Percentiles rank a stretch among this genome's conserved stretches.
Evolutionary conservation across 148 eudicot species (phyloP).

Genomic region (Rheum nobile): DNA sequence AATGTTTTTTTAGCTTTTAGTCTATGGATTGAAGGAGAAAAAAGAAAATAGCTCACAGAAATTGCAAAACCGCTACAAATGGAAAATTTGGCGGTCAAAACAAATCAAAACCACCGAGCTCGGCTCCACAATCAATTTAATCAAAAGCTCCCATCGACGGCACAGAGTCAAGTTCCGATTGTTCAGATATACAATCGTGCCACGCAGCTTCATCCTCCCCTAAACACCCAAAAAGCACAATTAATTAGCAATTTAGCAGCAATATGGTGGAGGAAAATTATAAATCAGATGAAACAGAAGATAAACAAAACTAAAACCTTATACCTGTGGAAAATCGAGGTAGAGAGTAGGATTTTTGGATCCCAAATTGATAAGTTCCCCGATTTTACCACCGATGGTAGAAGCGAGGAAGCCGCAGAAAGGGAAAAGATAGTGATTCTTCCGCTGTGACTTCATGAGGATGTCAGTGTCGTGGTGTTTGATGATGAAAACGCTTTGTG

Average conservation of each 20-base stretch:
- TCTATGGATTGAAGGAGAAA: no score
- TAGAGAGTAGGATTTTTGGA: slow-evolving; percentile 76
- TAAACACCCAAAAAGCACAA: slow-evolving; percentile 8
- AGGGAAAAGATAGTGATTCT: slow-evolving; percentile 67
- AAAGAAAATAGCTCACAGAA: no score
- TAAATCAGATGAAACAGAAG: not conserved
- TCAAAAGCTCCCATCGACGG: no score
- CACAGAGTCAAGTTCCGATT: slow-evolving; percentile 73
- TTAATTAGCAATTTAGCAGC: not conserved
- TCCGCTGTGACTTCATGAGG: slow-evolving; percentile 59
- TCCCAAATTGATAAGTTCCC: slow-evolving; percentile 64
- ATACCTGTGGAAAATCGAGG: slow-evolving; percentile 70
- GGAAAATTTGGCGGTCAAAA: no score
- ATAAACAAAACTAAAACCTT: not conserved
- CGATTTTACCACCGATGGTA: slow-evolving; percentile 67
- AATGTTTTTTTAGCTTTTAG: no score
- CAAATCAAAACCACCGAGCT: no score
- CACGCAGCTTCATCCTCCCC: slow-evolving; percentile 87
- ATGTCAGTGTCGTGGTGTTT: slow-evolving; percentile 78
- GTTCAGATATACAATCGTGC: slow-evolving; percentile 78
- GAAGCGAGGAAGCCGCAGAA: slow-evolving; percentile 70
- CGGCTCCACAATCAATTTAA: no score
- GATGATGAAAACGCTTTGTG: no score
- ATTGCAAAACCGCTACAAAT: no score
- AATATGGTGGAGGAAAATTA: not conserved